These are phyloP conservation scores for Sarocladium strictum DNA, from an alignment of 2,329 filamentous ascomycete species.

Conservation along the genomic window DNA sequence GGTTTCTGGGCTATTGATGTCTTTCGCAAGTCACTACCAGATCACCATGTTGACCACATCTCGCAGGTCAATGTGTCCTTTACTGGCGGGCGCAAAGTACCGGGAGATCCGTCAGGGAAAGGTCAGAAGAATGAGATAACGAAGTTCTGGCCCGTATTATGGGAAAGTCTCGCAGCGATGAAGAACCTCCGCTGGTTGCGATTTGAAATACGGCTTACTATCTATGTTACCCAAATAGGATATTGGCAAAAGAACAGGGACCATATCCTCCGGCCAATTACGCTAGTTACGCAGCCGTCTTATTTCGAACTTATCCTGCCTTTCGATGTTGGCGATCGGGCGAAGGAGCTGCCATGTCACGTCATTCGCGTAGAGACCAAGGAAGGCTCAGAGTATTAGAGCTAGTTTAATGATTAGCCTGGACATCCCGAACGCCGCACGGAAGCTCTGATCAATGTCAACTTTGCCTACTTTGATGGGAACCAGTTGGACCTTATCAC, in stretches of 20 bases:
- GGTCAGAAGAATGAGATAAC: background rate
- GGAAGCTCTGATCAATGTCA: background rate
- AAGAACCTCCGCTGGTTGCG: background rate
- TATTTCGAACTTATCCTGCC: background rate
- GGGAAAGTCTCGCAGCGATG: background rate
- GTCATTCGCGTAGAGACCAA: background rate
- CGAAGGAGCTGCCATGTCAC: background rate
- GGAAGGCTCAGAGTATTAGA: background rate
- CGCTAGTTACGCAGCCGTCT: background rate
- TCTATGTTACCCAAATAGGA: background rate
- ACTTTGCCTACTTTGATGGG: background rate
- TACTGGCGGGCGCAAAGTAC: background rate
- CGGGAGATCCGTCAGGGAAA: background rate
- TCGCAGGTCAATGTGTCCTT: background rate
- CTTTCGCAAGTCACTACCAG: background rate
- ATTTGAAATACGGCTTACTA: background rate
- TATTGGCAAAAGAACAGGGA: background rate
- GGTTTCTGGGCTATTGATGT: background rate
- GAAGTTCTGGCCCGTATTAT: background rate
- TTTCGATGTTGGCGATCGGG: background rate
- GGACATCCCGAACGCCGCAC: too few species aligned
- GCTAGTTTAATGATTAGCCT: too few species aligned
- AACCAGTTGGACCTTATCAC: too few species aligned
- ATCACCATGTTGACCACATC: background rate
- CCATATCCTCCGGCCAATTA: background rate